Evolutionary conservation across 78 protist genomes (phyloP).

Genomic region (Salpingoeca rosetta): DNA sequence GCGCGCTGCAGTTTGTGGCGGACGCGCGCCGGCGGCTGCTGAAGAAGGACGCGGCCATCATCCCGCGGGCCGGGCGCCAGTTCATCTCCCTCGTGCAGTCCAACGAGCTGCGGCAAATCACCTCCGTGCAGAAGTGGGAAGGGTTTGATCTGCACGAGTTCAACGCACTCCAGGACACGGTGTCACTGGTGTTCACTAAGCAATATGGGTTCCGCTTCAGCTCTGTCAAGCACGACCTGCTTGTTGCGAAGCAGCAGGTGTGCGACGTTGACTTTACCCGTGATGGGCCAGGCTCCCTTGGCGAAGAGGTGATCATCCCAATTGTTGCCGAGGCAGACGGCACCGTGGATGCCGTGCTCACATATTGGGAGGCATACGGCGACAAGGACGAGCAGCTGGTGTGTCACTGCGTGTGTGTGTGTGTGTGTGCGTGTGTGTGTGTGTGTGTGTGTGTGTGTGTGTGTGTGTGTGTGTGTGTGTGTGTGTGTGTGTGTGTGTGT

Average conservation of each 20-base stretch:
- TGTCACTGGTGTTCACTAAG: not conserved
- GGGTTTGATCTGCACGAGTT: not conserved
- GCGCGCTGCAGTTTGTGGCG: conserved; percentile 7
- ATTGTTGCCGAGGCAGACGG: not conserved
- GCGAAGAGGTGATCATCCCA: not conserved
- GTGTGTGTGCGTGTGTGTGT: no score
- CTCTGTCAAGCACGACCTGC: not conserved
- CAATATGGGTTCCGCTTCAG: not conserved
- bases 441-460: no score
- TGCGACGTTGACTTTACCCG: not conserved
- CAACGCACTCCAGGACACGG: not conserved
- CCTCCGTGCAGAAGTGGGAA: not conserved
- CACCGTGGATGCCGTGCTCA: not conserved
- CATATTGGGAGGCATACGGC: not conserved
- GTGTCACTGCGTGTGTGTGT: no score
- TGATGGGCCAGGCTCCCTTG: not conserved
- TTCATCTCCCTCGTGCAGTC: not conserved
- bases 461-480: no score
- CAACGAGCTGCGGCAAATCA: not conserved
- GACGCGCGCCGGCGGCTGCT: conserved; percentile 17
- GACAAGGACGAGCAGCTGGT: not conserved
- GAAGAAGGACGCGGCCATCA: not conserved
- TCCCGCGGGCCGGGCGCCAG: conserved; percentile 8
- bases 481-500: no score
- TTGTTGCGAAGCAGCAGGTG: not conserved